phyloP scores from a whole-genome alignment of 2,329 filamentous ascomycete species.

The Didymosphaeria variabile region DNA sequence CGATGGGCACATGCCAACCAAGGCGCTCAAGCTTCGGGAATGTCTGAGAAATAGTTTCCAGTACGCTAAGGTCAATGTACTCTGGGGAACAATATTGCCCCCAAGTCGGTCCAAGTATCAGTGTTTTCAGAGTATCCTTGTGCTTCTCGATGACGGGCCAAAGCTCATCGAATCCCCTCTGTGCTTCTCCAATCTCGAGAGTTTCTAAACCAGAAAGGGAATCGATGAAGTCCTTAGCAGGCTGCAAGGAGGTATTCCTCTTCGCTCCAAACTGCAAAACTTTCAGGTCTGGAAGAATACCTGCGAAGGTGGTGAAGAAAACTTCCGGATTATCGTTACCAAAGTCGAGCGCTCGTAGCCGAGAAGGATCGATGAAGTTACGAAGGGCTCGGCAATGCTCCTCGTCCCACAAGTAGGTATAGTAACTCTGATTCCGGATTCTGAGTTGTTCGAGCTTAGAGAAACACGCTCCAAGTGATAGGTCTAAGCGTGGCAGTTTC shows the following conservation, averaged over 20 bases:
- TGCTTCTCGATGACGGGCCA: conserved; percentile 21
- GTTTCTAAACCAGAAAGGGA: neutral
- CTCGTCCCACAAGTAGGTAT: conserved; percentile 9
- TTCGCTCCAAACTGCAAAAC: neutral
- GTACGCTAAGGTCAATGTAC: neutral
- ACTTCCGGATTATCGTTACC: conserved; percentile 12
- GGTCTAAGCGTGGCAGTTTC: neutral
- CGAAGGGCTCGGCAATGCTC: conserved; percentile 13
- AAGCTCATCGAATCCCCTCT: conserved; percentile 3
- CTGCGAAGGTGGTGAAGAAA: conserved; percentile 17
- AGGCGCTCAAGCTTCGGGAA: neutral
- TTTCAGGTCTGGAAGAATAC: conserved; percentile 16
- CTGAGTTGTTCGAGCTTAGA: conserved; percentile 16
- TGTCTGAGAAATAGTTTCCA: neutral
- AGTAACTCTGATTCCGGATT: neutral
- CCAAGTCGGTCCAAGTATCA: conserved; percentile 11
- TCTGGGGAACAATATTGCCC: neutral
- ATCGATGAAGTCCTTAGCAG: neutral
- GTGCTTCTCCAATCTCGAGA: conserved; percentile 9
- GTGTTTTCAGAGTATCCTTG: conserved; percentile 14
- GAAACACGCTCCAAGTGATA: neutral
- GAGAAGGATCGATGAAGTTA: conserved; percentile 13
- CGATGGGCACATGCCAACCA: neutral
- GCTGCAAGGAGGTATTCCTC: neutral
- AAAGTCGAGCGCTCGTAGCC: conserved; percentile 21